Evolutionary conservation across 192 early-diverging fungal genomes (phyloP).

Genomic region (Chytriomyces sp.): DNA sequence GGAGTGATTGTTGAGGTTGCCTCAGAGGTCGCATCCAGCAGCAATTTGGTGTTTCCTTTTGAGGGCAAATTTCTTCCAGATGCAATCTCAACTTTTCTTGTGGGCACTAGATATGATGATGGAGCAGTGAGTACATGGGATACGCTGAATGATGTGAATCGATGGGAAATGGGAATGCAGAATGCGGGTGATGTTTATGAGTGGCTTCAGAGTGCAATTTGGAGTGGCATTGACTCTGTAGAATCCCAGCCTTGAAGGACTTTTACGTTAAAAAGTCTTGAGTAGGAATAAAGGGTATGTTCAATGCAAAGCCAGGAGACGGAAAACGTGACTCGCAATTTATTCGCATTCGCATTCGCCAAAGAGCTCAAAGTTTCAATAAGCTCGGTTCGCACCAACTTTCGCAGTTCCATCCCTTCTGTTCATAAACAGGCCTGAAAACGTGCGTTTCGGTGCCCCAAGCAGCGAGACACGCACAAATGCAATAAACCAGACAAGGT

Average conservation of each 20-base stretch:
- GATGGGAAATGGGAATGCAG: slow-evolving; percentile 7
- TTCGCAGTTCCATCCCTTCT: too few relatives aligned
- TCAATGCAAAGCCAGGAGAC: too few relatives aligned
- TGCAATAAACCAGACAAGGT: background rate
- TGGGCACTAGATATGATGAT: slow-evolving; percentile 18
- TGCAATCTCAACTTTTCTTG: slow-evolving; percentile 6
- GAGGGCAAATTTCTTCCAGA: background rate
- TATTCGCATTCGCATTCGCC: too few relatives aligned
- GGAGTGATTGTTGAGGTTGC: slow-evolving; percentile 3
- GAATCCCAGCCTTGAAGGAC: background rate
- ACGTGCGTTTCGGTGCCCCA: background rate
- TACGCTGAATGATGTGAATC: slow-evolving; percentile 7
- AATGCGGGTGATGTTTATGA: background rate
- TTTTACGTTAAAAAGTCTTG: background rate
- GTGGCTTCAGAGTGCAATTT: slow-evolving; percentile 12
- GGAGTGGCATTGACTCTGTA: slow-evolving; percentile 18
- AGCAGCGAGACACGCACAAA: background rate
- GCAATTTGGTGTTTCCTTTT: background rate
- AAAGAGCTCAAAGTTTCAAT: too few relatives aligned
- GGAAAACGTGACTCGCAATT: too few relatives aligned
- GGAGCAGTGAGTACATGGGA: background rate
- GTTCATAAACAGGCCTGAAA: background rate
- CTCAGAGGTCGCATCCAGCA: background rate
- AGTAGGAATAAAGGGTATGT: background rate
- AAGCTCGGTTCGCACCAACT: too few relatives aligned